Base-by-base conservation (phyloP, 495 filamentous ascomycete genomes). In the Penicillium robsamsonii region DNA sequence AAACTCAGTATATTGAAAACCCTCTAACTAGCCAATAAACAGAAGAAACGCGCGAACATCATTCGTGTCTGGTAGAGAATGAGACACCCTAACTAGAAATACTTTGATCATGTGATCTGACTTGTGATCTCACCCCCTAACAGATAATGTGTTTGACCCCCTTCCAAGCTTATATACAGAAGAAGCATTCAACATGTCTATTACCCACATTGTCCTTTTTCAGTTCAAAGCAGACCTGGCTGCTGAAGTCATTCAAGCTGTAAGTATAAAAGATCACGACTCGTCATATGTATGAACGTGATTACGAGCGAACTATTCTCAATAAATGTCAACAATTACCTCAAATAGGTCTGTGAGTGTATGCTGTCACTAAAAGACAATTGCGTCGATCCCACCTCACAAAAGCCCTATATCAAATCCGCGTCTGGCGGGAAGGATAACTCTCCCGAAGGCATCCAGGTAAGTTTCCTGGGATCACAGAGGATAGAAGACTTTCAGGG, bases 161-260 rank as follows among this genome's bases (percentile, higher is more conserved):
- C 17, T n/a, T 24, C 11, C 40, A 43, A 43, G 2, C 12, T 45
- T 4, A 29, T 27, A 45, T 11, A 11, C 17, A 10, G 9, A 42
- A 13, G 35, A 25, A 51, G 15, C 27, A 30, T 12, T 12, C 15
- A 46, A 1, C 5, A 83, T 83, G 81, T 55, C 71, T 10, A 76
- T 87, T 57, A 78, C 77, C 13, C 85, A 87, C 53, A 76, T 85
- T 17, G 84, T 86, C 11, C 71, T 87, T 2, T 84, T 87, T 64
- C 73, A 81, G 54, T 84, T 86, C 75, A 86, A 85, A 61, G 37
- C 75, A 5, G 75, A 68, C 5, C 58, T 68, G 6, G 56, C 54
- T 18, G 35, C 68, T 13, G 71, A 76, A 12, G 64, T 66, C n/a
- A 65, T 86, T 10, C 64, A 78, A 7, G 74, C 78, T 53, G 84